Base-by-base conservation (phyloP, 2,329 filamentous ascomycete species). In the Pseudocercospora vitis region DNA sequence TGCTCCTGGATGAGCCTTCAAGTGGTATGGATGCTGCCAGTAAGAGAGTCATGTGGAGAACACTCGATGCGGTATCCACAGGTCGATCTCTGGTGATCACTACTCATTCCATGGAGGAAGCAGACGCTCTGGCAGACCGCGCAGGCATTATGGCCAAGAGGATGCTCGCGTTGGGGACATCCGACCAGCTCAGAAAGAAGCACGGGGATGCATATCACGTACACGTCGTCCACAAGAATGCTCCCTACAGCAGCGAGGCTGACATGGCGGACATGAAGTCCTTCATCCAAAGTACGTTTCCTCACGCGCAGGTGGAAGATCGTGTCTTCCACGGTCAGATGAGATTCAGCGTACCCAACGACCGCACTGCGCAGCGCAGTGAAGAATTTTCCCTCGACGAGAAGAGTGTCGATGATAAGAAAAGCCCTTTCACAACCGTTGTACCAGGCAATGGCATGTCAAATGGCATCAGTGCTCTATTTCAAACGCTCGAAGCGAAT, bases 21-120 rank as follows among this genome's bases (percentile, higher is more conserved):
- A 91, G 86, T 0, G 91, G 91, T 0, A 88, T 96, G 75, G 92
- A 97, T 64, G 91, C 91, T 0, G 90, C 89, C 0, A 87, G 89
- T 0, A 96, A 96, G 71, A 82, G 92, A 35, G 81, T 95, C 60
- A 95, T 97, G 88, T 96, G 92, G 92, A 83, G 83, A 52, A 95
- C 91, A 0, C 78, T 96, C 0, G 82, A 83, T 3, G 80, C 84
- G 1, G 85, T 91, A 3, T 85, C 87, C 0, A 81, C 84, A 0
- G 90, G 90, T 0, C 82, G 91, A n/a, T 88, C 86, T 0, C 82
- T 96, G 12, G 78, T 97, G 1, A 80, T 97, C 14, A 96, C 92
- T 0, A 96, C 92, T 0, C 92, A 97, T 70, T 89, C 84, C 45
- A 96, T 96, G 91, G 91, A 96, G 70, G 92, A 96, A 73, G 92